Conservation (phyloP, 768 basidiomycete genomes). For the Xerocomus potaroensis region DNA sequence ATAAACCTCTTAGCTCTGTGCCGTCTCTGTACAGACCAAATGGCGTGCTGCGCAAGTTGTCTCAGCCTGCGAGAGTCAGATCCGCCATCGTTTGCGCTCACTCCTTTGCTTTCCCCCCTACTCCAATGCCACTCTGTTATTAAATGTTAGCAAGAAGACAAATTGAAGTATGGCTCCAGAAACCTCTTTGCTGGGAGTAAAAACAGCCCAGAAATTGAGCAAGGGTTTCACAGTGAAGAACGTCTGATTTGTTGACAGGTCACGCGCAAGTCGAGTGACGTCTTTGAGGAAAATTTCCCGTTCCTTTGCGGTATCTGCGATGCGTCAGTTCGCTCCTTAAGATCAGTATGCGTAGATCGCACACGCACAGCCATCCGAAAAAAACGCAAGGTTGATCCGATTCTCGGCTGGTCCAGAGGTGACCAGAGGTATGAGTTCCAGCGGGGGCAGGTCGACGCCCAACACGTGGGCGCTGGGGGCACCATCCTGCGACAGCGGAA, state of each 20-base stretch:
- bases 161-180: conserved; percentile 19
- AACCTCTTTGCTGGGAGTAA: conserved; percentile 71
- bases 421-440: conserved; percentile 54
- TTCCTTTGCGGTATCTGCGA: conserved; percentile 52
- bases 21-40: conserved; percentile 77
- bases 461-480: neutral
- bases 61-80: conserved; percentile 1
- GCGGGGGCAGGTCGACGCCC: conserved; percentile 33
- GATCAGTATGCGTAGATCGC: neutral
- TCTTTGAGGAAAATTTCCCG: conserved; percentile 62
- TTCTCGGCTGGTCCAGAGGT: conserved; percentile 60
- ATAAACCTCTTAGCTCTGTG: conserved; percentile 71
- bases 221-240: conserved; percentile 73
- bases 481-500: conserved; percentile 5
- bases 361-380: conserved; percentile 70
- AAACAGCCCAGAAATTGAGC: conserved; percentile 80
- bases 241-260: conserved; percentile 69
- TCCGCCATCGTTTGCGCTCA: conserved; percentile 25
- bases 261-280: conserved; percentile 59
- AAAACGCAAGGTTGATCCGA: conserved; percentile 72
- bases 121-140: conserved; percentile 62
- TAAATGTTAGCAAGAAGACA: conserved; percentile 6
- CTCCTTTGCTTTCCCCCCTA: conserved; percentile 66
- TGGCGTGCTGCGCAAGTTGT: conserved; percentile 46
- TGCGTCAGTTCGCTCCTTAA: neutral